phyloP scores from a whole-genome alignment of 1,284 basidiomycete species.

The Leccinum fuscescens region DNA sequence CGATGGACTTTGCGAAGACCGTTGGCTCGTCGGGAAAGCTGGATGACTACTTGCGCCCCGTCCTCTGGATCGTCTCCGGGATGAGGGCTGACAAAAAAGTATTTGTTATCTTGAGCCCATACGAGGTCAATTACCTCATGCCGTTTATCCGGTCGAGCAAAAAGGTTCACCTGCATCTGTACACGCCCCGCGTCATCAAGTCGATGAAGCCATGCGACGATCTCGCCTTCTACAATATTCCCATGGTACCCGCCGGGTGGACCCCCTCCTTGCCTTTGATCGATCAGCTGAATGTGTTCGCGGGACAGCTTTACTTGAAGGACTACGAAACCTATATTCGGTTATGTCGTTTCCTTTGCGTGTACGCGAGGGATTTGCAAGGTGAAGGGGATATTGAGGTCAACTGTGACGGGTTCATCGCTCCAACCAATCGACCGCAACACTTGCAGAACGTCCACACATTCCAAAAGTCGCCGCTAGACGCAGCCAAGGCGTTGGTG shows the following conservation, averaged over 20 bases:
- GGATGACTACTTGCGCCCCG: constrained; percentile 40
- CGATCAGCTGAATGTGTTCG: too few relatives aligned
- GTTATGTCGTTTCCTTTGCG: constrained; percentile 35
- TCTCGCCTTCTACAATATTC: too few relatives aligned
- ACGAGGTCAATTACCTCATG: constrained; percentile 37
- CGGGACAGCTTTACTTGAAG: too few relatives aligned
- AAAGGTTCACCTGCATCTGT: too few relatives aligned
- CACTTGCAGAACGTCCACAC: background rate
- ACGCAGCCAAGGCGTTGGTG: background rate
- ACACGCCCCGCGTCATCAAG: too few relatives aligned
- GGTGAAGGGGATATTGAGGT: too few relatives aligned
- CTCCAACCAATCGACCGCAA: background rate
- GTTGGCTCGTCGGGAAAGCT: background rate
- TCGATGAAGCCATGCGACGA: too few relatives aligned
- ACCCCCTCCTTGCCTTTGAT: constrained; percentile 6
- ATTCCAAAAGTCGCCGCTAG: background rate
- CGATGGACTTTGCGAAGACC: constrained; percentile 31
- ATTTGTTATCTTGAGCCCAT: constrained; percentile 45
- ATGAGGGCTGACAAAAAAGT: constrained; percentile 1
- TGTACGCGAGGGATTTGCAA: too few relatives aligned
- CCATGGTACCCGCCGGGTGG: background rate
- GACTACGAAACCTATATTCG: constrained; percentile 29
- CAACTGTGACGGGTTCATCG: constrained; percentile 18
- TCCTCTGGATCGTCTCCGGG: constrained; percentile 43
- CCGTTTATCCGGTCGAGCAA: too few relatives aligned